These are phyloP conservation scores for Corylus heterophylla DNA, from an alignment of 306 rosid species.

Conservation along the genomic window DNA sequence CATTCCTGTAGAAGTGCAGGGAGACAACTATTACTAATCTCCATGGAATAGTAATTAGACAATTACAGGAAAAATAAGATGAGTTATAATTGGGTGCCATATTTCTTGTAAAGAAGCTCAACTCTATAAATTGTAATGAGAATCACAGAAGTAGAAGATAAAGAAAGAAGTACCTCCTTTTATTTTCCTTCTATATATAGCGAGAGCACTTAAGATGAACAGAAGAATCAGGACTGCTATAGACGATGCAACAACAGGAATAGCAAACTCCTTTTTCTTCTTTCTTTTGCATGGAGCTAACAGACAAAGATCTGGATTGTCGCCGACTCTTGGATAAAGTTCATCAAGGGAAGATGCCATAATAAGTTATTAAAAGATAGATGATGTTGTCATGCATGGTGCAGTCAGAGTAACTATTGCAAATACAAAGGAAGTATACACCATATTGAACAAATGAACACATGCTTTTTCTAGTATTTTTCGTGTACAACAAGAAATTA, in stretches of 20 bases:
- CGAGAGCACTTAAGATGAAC: slow-evolving; percentile 1
- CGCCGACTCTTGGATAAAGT: slow-evolving; percentile 25
- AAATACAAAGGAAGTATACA: neutral
- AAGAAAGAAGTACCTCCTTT: slow-evolving; percentile 2
- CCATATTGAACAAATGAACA: too few relatives aligned
- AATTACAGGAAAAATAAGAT: neutral
- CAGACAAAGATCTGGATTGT: slow-evolving; percentile 24
- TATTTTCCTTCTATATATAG: slow-evolving; percentile 16
- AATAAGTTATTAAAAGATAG: neutral
- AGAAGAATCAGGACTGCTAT: slow-evolving; percentile 12
- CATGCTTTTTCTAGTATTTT: neutral
- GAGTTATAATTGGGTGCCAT: neutral
- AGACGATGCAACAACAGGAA: slow-evolving; percentile 33
- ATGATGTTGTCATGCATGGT: neutral
- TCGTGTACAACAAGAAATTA: neutral
- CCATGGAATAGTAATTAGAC: too few relatives aligned
- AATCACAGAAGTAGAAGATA: neutral
- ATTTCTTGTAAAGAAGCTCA: neutral
- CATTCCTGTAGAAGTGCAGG: neutral
- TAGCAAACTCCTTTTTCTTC: slow-evolving; percentile 7
- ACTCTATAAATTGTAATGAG: neutral
- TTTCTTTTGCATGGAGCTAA: slow-evolving; percentile 12
- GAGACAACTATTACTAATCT: too few relatives aligned
- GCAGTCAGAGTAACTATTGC: neutral
- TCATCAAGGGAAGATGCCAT: neutral